These are phyloP conservation scores for Draba incana DNA, from an alignment of 345 rosid genomes.

Conservation along the genomic window DNA sequence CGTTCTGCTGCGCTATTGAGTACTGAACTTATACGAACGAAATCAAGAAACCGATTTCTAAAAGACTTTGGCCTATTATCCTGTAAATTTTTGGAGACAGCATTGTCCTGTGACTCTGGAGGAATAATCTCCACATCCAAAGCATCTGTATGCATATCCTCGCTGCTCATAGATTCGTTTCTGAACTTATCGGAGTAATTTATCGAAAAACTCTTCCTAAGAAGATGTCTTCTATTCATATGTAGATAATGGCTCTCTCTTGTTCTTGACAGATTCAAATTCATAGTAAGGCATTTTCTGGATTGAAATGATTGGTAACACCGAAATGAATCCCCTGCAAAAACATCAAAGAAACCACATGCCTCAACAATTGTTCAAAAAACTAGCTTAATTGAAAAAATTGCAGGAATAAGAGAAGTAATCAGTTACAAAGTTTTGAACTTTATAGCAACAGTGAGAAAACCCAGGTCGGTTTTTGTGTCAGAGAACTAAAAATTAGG, in stretches of 20 bases:
- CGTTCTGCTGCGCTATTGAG: constrained; percentile 71
- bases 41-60: constrained; percentile 73
- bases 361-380: background rate
- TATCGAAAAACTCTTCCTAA: constrained; percentile 39
- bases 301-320: constrained; percentile 28
- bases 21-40: constrained; percentile 73
- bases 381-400: constrained; percentile 8
- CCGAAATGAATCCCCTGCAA: constrained; percentile 29
- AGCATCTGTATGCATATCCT: constrained; percentile 41
- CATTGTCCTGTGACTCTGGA: constrained; percentile 39
- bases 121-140: constrained; percentile 46
- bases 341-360: constrained; percentile 15
- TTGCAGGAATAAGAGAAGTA: constrained; percentile 10
- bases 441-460: constrained; percentile 19
- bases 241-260: constrained; percentile 35
- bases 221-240: constrained; percentile 37
- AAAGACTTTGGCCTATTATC: constrained; percentile 53
- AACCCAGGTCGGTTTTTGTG: constrained; percentile 3
- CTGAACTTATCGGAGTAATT: constrained; percentile 53
- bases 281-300: constrained; percentile 35
- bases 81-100: constrained; percentile 31
- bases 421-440: constrained; percentile 7
- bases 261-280: constrained; percentile 37
- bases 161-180: constrained; percentile 46
- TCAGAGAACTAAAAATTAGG: constrained; percentile 15